phyloP scores from a whole-genome alignment of 805 yeast genomes.

The Nakazawaea ambrosiae region DNA sequence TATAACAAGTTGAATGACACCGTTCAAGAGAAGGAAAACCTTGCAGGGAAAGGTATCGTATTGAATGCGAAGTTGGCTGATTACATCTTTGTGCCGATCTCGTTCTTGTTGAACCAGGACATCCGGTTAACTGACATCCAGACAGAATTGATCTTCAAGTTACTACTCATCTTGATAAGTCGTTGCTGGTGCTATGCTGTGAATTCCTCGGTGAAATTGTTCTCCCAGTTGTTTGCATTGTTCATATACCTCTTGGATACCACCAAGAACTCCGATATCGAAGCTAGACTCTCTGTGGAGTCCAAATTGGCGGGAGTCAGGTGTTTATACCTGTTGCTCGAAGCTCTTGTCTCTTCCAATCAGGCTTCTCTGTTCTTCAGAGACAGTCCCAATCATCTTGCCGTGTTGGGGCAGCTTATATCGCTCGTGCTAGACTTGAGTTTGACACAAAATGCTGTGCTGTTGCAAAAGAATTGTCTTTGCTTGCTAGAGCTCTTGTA shows the following conservation, averaged over 20 bases:
- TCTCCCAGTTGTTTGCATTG: conserved; percentile 39
- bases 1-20: background rate
- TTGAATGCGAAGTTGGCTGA: conserved; percentile 44
- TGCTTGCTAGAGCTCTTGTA: conserved; percentile 28
- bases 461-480: conserved; percentile 26
- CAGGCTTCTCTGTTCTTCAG: no score
- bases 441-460: conserved; percentile 18
- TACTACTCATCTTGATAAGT: conserved; percentile 34
- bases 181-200: conserved; percentile 40
- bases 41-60: no score
- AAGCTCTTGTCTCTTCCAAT: no score
- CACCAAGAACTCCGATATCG: no score
- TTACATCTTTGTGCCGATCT: conserved; percentile 55
- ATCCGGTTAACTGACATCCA: conserved; percentile 35
- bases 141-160: conserved; percentile 36
- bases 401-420: conserved; percentile 41
- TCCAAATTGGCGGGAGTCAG: conserved; percentile 29
- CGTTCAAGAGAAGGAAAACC: no score
- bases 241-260: conserved; percentile 37
- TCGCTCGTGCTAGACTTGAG: conserved; percentile 33
- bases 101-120: conserved; percentile 42
- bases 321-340: conserved; percentile 23
- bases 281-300: conserved; percentile 31
- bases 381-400: conserved; percentile 26
- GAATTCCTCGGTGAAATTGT: conserved; percentile 27